phyloP scores from a whole-genome alignment of 257 asterid genomes.

The Nicotiana paniculata region DNA sequence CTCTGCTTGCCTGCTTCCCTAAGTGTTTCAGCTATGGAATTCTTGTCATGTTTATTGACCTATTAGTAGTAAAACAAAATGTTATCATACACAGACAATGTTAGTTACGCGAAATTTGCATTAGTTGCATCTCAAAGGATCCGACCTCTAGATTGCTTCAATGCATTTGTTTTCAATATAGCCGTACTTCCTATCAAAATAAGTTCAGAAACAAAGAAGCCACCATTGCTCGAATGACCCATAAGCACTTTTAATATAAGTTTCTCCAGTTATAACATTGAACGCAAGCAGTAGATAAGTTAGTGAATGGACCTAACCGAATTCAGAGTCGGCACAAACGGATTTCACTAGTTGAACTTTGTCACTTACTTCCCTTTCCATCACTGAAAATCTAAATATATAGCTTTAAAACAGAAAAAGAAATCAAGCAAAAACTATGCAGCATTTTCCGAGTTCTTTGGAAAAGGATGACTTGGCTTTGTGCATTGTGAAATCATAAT shows the following conservation, averaged over 20 bases:
- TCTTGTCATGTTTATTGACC: constrained; percentile 60
- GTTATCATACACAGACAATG: not conserved
- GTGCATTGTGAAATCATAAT: not conserved
- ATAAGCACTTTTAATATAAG: no score
- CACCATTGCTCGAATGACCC: no score
- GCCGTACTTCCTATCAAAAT: no score
- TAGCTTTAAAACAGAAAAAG: not conserved
- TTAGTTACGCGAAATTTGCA: not conserved
- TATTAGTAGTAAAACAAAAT: constrained; percentile 11
- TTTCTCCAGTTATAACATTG: not conserved
- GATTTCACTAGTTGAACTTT: not conserved
- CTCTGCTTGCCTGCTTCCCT: constrained; percentile 73
- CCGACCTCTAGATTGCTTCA: no score
- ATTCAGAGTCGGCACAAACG: not conserved
- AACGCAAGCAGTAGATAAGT: not conserved
- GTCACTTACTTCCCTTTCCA: not conserved
- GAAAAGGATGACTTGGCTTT: not conserved
- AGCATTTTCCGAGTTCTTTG: not conserved
- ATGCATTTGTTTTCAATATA: no score
- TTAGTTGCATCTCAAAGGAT: no score
- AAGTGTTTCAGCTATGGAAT: constrained; percentile 52
- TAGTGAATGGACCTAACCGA: not conserved
- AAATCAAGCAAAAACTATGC: not conserved
- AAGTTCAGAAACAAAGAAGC: no score
- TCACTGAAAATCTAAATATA: not conserved